phyloP scores from a whole-genome alignment of 2,329 filamentous ascomycete species.

The Diplodia corticola region DNA sequence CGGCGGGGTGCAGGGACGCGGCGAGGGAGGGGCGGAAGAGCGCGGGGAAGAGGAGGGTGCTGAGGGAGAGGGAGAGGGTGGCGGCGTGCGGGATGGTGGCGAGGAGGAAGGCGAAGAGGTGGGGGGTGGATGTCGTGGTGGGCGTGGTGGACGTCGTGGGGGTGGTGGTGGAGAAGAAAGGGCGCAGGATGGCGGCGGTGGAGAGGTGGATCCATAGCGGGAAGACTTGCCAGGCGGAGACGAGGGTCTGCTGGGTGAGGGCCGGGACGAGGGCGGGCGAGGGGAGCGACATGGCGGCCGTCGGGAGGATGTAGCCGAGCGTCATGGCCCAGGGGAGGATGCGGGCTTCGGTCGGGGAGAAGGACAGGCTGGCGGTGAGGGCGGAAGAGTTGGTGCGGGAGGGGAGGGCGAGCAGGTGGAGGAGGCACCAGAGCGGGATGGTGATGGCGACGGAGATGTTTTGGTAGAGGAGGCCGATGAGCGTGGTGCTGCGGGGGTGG shows the following conservation, averaged over 20 bases:
- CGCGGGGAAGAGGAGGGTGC: not conserved
- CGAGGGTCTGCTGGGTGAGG: not conserved
- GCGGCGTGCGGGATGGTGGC: slow-evolving; percentile 2
- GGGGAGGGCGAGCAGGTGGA: slow-evolving; percentile 7
- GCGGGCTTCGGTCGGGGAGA: not conserved
- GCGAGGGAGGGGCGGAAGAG: not conserved
- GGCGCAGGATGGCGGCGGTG: not conserved
- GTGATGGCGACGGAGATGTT: slow-evolving; percentile 18
- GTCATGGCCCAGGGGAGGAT: not conserved
- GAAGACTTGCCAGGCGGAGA: slow-evolving; percentile 10
- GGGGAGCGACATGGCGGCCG: slow-evolving; percentile 3
- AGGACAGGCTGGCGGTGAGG: not conserved
- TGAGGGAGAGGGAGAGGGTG: not conserved
- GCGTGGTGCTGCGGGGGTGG: not conserved
- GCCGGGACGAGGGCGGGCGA: not conserved
- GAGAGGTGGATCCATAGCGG: not conserved
- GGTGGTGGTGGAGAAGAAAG: not conserved
- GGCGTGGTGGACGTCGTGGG: not conserved
- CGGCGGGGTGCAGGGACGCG: not conserved
- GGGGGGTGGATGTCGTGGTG: not conserved
- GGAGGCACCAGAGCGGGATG: slow-evolving; percentile 10
- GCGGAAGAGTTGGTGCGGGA: not conserved
- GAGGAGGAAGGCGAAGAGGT: slow-evolving; percentile 19
- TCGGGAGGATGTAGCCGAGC: not conserved
- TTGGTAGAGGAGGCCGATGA: slow-evolving; percentile 17